A percentile compares a stretch with the other conserved stretches of the same genome.
Evolutionary conservation across 768 basidiomycete genomes (phyloP).

Genomic region (Mycena rebaudengoi): DNA sequence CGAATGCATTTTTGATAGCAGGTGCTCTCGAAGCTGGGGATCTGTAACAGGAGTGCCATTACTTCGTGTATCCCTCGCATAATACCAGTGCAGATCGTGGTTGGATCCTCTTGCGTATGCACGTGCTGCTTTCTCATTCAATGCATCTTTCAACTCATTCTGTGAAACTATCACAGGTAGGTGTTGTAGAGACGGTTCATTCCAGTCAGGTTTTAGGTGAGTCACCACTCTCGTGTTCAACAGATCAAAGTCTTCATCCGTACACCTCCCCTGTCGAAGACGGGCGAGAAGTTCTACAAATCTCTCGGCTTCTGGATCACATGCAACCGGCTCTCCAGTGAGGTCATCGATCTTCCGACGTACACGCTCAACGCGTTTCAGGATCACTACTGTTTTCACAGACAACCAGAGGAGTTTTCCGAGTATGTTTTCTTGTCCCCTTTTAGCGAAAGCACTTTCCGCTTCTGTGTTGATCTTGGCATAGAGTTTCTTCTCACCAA

Average conservation of each 20-base stretch:
- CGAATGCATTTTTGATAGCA: slow-evolving; percentile 26
- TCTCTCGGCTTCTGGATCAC: slow-evolving; percentile 37
- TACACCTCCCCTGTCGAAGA: slow-evolving; percentile 37
- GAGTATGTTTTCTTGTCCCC: slow-evolving; percentile 28
- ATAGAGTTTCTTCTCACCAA: slow-evolving; percentile 34
- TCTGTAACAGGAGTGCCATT: slow-evolving; percentile 26
- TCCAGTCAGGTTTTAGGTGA: not conserved
- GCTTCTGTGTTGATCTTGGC: slow-evolving; percentile 13
- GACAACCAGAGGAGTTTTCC: slow-evolving; percentile 37
- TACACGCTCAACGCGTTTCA: slow-evolving; percentile 25
- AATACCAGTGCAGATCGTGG: slow-evolving; percentile 35
- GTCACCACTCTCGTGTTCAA: slow-evolving; percentile 24
- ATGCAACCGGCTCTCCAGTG: slow-evolving; percentile 21
- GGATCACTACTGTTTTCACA: slow-evolving; percentile 34
- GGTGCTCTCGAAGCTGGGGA: slow-evolving; percentile 14
- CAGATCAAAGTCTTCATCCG: slow-evolving; percentile 26
- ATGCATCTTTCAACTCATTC: slow-evolving; percentile 44
- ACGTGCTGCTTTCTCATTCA: slow-evolving; percentile 38
- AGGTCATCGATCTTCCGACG: not conserved
- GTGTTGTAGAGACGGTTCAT: slow-evolving; percentile 28
- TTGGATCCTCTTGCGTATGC: slow-evolving; percentile 34
- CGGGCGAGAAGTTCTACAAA: slow-evolving; percentile 33
- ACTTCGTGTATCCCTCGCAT: slow-evolving; percentile 31
- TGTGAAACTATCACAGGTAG: slow-evolving; percentile 45
- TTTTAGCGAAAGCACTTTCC: not conserved